phyloP scores from a whole-genome alignment of 352 stramenopile genomes.

The Globisporangium spiculum region DNA sequence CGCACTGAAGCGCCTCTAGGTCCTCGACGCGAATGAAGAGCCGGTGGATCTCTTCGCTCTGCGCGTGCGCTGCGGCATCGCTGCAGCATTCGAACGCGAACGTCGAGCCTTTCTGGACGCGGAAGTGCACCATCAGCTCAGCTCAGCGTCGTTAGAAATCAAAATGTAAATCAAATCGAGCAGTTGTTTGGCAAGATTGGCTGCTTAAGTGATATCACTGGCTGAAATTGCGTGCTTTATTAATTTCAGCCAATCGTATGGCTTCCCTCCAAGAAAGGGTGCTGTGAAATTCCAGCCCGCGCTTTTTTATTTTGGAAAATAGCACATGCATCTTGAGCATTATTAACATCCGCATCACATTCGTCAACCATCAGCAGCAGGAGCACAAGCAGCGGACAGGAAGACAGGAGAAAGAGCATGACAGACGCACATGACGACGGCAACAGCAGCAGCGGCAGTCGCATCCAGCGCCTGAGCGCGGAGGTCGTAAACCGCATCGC shows the following conservation, averaged over 20 bases:
- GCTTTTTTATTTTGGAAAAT: not conserved
- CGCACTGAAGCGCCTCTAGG: slow-evolving; percentile 42
- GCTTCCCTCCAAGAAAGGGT: slow-evolving; percentile 45
- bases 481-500: slow-evolving; percentile 96
- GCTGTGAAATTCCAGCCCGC: not conserved
- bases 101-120: slow-evolving; percentile 63
- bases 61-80: slow-evolving; percentile 2
- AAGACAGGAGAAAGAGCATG: not conserved
- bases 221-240: slow-evolving; percentile 2
- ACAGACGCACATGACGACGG: not conserved
- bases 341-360: not conserved
- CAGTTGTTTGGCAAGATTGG: not conserved
- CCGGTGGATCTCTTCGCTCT: slow-evolving; percentile 11
- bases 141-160: not conserved
- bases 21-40: slow-evolving; percentile 32
- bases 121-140: slow-evolving; percentile 33
- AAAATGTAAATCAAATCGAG: not conserved
- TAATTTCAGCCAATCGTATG: slow-evolving; percentile 30
- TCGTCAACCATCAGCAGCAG: not conserved
- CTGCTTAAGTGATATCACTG: not conserved
- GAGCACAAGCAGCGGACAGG: not conserved
- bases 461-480: slow-evolving; percentile 86
- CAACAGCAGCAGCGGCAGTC: slow-evolving; percentile 15
- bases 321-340: slow-evolving; percentile 2
- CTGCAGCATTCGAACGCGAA: slow-evolving; percentile 66